Evolutionary conservation across 441 rosid species (phyloP).

Genomic region (Croton setiger): DNA sequence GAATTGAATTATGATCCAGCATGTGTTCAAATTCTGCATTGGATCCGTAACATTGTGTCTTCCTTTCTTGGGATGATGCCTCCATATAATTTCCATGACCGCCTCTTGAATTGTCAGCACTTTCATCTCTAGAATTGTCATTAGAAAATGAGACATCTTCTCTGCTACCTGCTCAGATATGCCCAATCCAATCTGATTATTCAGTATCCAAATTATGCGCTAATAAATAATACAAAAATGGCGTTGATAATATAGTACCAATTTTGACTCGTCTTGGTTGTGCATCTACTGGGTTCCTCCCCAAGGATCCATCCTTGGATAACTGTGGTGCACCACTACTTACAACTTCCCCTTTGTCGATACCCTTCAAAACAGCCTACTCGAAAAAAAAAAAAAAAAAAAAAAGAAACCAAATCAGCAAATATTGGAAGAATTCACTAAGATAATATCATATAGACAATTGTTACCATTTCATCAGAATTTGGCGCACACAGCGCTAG

Average conservation of each 20-base stretch:
- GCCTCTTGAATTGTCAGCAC: constrained; percentile 36
- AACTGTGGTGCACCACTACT: constrained; percentile 88
- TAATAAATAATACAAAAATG: constrained; percentile 6
- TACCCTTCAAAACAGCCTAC: constrained; percentile 73
- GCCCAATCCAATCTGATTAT: constrained; percentile 28
- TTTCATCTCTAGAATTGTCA: constrained; percentile 56
- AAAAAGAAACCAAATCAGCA: constrained; percentile 24
- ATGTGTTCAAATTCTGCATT: constrained; percentile 9
- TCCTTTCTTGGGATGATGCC: constrained; percentile 34
- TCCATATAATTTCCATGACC: constrained; percentile 31
- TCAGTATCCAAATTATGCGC: constrained; percentile 17
- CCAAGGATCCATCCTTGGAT: constrained; percentile 69
- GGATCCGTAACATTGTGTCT: constrained; percentile 27
- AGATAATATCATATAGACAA: constrained; percentile 6
- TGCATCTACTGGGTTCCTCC: constrained; percentile 47
- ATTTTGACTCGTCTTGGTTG: constrained; percentile 63
- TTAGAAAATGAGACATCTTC: constrained; percentile 50
- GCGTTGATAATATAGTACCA: constrained; percentile 44
- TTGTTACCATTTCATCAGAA: constrained; percentile 74
- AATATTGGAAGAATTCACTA: constrained; percentile 17
- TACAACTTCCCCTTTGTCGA: constrained; percentile 81
- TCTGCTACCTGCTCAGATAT: constrained; percentile 61
- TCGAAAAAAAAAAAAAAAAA: constrained; percentile 24
- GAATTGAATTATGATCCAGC: constrained; percentile 27
- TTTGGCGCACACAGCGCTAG: constrained; percentile 71